Base-by-base conservation (phyloP, 805 yeast genomes). In the Candida takata region DNA sequence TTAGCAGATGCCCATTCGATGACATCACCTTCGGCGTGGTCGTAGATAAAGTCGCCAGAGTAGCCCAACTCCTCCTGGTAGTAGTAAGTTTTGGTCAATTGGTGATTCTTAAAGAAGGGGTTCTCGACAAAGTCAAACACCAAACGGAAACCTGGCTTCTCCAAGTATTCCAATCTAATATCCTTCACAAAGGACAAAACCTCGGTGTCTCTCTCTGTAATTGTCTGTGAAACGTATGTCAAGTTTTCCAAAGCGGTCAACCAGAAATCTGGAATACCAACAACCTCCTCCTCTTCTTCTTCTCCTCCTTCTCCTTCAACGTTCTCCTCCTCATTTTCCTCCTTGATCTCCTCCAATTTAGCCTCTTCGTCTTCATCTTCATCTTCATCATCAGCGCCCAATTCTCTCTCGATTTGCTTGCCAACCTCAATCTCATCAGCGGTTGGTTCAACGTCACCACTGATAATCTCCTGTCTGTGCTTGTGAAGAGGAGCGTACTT, bases 191-290 rank as follows among this genome's bases (percentile, higher is more conserved):
- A 64, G 42, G 72, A 69, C 47, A 92, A 72, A 7, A 87, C 90
- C 54, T 84, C 95, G 34, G 81, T 73, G 61, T 92, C 98, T 54
- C 95, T 76, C 37, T 86, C 96, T 29, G 92, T 77, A 50, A 92
- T 84, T 45, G 85, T 77, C 43, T 87, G 94, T 24, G 86, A 74
- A 33, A 88, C 76, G 20, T 84, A 77, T 20, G 78, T 75, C 49
- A 92, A 68, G 64, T 88, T 92, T 60, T 83, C 90, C 61, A 92
- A 67, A 6, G 97, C 95, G 14, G 97, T 92, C 52, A 90, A 71
- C 98, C 98, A 92, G 70, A 92, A 92, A 33, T 83, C 78, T 39
- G 98, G 97, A 48, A 92, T 75, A 45, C 98, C 98, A 43, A 68
- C 69, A 33, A 67, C 62, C 21, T 59, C 68, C 1, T 54, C 56